phyloP scores from a whole-genome alignment of 768 basidiomycete species.

The Suillus americanus region DNA sequence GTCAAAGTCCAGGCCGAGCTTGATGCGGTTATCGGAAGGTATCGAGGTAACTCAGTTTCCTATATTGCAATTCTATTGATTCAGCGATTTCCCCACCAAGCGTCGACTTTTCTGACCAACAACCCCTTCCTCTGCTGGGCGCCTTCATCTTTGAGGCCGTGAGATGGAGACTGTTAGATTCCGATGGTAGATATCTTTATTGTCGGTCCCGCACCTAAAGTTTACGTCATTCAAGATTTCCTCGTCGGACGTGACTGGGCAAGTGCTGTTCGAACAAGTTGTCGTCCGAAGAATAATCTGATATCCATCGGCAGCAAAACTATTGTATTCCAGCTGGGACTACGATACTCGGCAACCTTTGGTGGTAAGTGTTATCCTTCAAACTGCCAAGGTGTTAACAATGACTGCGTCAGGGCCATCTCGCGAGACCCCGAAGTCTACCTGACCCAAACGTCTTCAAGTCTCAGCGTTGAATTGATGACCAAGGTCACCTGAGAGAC shows the following conservation, averaged over 20 bases:
- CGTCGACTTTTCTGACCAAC: neutral
- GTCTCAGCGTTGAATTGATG: no score
- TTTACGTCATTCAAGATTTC: neutral
- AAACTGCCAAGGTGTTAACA: constrained; percentile 11
- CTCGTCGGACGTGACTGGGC: neutral
- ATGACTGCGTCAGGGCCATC: no score
- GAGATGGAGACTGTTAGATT: no score
- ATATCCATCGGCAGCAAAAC: no score
- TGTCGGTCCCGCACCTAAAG: no score
- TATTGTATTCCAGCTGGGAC: no score
- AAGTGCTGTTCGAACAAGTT: neutral
- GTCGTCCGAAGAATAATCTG: no score
- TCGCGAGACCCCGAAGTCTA: no score
- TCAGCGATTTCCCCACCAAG: neutral
- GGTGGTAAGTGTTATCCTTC: neutral
- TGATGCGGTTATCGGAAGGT: neutral
- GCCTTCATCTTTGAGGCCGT: neutral
- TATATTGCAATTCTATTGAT: neutral
- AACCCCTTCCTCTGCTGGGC: neutral
- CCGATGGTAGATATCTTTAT: no score
- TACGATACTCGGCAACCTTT: constrained; percentile 13
- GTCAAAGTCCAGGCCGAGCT: no score
- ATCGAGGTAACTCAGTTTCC: neutral
- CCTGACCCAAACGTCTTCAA: no score
- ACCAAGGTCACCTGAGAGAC: no score